Conservation (phyloP, 2,329 filamentous ascomycete species). For the Seiridium unicorne region DNA sequence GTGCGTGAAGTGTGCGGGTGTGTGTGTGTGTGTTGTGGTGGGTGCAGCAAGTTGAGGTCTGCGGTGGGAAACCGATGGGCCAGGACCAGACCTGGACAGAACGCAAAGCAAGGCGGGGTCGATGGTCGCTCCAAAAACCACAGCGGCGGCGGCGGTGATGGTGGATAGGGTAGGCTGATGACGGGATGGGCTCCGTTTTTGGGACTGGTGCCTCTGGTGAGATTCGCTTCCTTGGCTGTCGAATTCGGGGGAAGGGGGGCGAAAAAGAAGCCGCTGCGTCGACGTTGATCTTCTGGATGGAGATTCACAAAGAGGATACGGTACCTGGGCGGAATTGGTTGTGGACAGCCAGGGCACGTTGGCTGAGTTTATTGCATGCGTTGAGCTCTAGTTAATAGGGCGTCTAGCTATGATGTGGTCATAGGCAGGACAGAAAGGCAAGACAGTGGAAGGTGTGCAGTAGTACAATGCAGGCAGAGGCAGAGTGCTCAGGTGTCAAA, state of each 20-base stretch:
- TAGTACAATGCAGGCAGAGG: too few species aligned
- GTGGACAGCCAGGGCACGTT: too few species aligned
- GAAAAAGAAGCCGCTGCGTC: not conserved
- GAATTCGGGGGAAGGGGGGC: not conserved
- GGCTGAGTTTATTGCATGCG: too few species aligned
- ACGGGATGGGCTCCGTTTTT: constrained; percentile 1
- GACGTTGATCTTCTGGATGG: too few species aligned
- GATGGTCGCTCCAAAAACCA: not conserved
- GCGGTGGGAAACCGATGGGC: not conserved
- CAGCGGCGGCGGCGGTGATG: not conserved
- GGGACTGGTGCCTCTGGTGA: not conserved
- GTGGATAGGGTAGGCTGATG: not conserved
- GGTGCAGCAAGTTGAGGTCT: not conserved
- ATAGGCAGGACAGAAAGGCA: too few species aligned
- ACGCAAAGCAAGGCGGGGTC: constrained; percentile 15
- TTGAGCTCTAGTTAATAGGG: too few species aligned
- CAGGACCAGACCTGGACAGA: not conserved
- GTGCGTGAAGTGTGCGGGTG: not conserved
- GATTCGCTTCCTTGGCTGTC: not conserved
- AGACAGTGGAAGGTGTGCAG: too few species aligned
- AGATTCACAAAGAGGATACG: too few species aligned
- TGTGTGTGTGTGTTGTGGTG: not conserved
- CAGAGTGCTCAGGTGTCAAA: not conserved
- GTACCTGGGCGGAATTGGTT: too few species aligned
- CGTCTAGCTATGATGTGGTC: too few species aligned